Evolutionary conservation across 768 basidiomycete species (phyloP).

Genomic region (Pleurotus tuoliensis): DNA sequence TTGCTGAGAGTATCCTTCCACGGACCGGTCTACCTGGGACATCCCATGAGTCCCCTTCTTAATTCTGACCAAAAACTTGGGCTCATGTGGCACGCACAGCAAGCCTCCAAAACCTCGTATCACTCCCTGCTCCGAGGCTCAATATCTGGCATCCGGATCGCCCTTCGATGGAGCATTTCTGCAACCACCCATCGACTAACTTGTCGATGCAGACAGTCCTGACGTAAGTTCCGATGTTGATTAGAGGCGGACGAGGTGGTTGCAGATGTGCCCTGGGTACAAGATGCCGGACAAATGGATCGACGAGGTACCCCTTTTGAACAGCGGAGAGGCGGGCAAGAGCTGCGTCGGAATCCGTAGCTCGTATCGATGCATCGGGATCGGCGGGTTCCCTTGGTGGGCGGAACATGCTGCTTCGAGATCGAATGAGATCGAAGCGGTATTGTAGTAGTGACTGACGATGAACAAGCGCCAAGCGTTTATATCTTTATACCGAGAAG

Average conservation of each 20-base stretch:
- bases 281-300: slow-evolving; percentile 68
- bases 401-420: slow-evolving; percentile 16
- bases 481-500: neutral
- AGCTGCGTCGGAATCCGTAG: slow-evolving; percentile 81
- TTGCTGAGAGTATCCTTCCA: slow-evolving; percentile 42
- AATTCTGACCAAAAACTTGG: slow-evolving; percentile 4
- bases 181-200: slow-evolving; percentile 66
- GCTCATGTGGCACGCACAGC: slow-evolving; percentile 49
- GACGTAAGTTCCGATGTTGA: slow-evolving; percentile 93
- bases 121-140: slow-evolving; percentile 94
- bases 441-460: too few species aligned
- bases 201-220: slow-evolving; percentile 77
- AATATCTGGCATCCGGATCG: slow-evolving; percentile 72
- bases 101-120: slow-evolving; percentile 92
- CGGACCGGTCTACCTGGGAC: slow-evolving; percentile 50
- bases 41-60: neutral
- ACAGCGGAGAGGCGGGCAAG: slow-evolving; percentile 85
- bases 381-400: slow-evolving; percentile 28
- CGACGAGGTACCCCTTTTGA: slow-evolving; percentile 71
- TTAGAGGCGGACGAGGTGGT: slow-evolving; percentile 75
- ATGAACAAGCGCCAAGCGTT: too few species aligned
- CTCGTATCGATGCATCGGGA: slow-evolving; percentile 60
- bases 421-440: too few species aligned
- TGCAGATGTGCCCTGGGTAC: slow-evolving; percentile 63
- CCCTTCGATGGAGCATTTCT: slow-evolving; percentile 35